A percentile compares a stretch with the other conserved stretches of the same genome.
phyloP scores from a whole-genome alignment of 2,329 filamentous ascomycete genomes.

The Ascosphaera apis region DNA sequence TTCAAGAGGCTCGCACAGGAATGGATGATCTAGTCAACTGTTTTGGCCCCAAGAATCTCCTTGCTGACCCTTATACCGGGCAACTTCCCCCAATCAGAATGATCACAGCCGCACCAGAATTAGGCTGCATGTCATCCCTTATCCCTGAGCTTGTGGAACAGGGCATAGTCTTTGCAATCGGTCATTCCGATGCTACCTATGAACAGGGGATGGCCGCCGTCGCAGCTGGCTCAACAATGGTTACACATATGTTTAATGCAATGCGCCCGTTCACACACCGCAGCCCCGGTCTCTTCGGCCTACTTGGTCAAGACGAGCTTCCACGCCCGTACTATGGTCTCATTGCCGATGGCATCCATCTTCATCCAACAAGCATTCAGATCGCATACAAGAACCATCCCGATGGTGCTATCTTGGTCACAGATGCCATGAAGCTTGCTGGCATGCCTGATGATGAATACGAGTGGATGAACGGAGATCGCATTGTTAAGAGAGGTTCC shows the following conservation, averaged over 20 bases:
- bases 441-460: slow-evolving; percentile 69
- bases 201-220: slow-evolving; percentile 54
- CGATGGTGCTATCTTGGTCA: slow-evolving; percentile 66
- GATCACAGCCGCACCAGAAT: slow-evolving; percentile 71
- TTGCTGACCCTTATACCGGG: slow-evolving; percentile 1
- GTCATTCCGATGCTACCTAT: slow-evolving; percentile 72
- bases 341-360: slow-evolving; percentile 74
- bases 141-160: slow-evolving; percentile 43
- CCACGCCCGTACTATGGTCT: slow-evolving; percentile 56
- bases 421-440: slow-evolving; percentile 74
- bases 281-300: slow-evolving; percentile 73
- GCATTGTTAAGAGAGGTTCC: slow-evolving; percentile 37
- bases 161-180: slow-evolving; percentile 56
- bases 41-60: slow-evolving; percentile 46
- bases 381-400: slow-evolving; percentile 77
- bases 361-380: slow-evolving; percentile 71
- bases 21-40: slow-evolving; percentile 32
- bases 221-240: slow-evolving; percentile 58
- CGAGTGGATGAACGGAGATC: slow-evolving; percentile 55
- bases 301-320: slow-evolving; percentile 43
- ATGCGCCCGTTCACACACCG: slow-evolving; percentile 81
- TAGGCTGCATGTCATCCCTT: slow-evolving; percentile 42
- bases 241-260: slow-evolving; percentile 84
- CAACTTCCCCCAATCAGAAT: slow-evolving; percentile 36
- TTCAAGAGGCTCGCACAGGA: slow-evolving; percentile 36